Evolutionary conservation across 306 rosid genomes (phyloP).

Genomic region (Astragalus glycyphyllos): DNA sequence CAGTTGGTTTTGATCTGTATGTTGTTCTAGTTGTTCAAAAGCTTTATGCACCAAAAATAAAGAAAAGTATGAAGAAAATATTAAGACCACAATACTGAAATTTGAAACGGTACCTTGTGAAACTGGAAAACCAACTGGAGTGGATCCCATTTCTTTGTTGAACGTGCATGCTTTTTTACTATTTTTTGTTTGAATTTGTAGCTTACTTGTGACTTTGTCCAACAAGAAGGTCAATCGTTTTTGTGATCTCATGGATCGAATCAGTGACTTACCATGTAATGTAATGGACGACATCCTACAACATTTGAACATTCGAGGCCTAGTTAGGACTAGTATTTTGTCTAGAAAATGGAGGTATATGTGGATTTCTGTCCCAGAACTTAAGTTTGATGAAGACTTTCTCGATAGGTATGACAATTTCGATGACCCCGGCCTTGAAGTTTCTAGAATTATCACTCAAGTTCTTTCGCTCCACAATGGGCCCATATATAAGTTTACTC

Average conservation of each 20-base stretch:
- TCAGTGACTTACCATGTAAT: conserved; percentile 32
- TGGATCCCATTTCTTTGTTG: too few relatives aligned
- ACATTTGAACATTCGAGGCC: neutral
- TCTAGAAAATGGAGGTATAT: conserved; percentile 38
- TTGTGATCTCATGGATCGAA: neutral
- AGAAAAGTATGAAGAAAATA: too few relatives aligned
- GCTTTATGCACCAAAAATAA: too few relatives aligned
- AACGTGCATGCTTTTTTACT: neutral
- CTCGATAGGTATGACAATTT: neutral
- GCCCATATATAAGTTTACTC: neutral
- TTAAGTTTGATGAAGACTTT: neutral
- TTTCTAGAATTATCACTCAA: neutral
- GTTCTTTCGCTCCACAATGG: conserved; percentile 13
- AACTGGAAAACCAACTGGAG: too few relatives aligned
- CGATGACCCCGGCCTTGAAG: neutral
- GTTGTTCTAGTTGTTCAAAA: too few relatives aligned
- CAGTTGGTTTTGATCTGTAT: too few relatives aligned
- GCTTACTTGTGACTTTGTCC: neutral
- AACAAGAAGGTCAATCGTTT: neutral
- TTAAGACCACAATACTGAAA: too few relatives aligned
- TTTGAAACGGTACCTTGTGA: too few relatives aligned
- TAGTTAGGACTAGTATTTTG: conserved; percentile 17
- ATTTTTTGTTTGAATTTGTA: neutral
- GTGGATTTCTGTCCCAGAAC: conserved; percentile 18
- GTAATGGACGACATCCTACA: conserved; percentile 11